Evolutionary conservation across 1,284 basidiomycete species (phyloP), one percentile per base, ranked within the genome.

Genomic region (Heterobasidion occidentale): DNA sequence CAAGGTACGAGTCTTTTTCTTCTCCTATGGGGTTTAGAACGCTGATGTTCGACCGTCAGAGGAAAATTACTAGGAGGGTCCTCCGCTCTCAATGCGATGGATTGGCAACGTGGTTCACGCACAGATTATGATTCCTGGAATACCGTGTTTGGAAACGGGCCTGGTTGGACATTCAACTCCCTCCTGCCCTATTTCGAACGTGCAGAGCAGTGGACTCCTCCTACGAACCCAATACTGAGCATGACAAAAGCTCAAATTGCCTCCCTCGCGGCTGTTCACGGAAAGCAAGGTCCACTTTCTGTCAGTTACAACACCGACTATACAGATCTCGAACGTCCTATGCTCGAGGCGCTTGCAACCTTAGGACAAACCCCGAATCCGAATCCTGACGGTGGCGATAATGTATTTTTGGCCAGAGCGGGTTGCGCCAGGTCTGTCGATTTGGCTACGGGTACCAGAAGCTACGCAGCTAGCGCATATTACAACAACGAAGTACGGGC

Each of bases 381-480:
- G 2, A 60, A 60, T 33, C 54, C 59, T 46, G 59, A 60, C 27
- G 58, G 46, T 17, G 59, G 59, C 36, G 54, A 9, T 8, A 53
- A 54, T 34, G 33, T 57, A n/a, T 60, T 53, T 11, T 52, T 60
- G 51, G 55, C 59, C 3, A 45, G 47, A 15, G 52, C 55, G 27
- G 55, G 58, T 15, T 56, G 54, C 7, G 59, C 59, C 9, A 58
- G 59, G 27, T 55, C 58, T 17, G 59, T 60, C 4, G 50, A 61
- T 33, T 44, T 53, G 33, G 11, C 34, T 8, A 57, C 59, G 7
- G 59, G 59, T 9, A 42, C 59, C 48, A 53, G 59, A 50, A 58
- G 52, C 9, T 60, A 60, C 33, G 53, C 59, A 36, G 59, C 55
- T 17, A 60, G 53, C 33, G 59, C 59, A 36, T 60, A 60, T 33